These are phyloP conservation scores for Phialophora tarda DNA, from an alignment of 2,329 filamentous ascomycete genomes.

Conservation along the genomic window DNA sequence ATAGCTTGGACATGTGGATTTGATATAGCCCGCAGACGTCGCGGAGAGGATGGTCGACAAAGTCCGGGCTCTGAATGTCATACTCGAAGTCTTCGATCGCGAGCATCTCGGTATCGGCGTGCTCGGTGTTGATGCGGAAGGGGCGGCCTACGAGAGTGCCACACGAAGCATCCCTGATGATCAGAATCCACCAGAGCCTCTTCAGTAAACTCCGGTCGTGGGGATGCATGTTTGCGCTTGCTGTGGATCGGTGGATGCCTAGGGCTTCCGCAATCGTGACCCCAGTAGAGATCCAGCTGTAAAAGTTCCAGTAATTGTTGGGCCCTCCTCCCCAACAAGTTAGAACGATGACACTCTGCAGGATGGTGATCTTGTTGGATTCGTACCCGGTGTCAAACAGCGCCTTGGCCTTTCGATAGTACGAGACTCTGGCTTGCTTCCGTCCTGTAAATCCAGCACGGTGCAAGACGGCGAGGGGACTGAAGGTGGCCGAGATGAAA, in stretches of 20 bases:
- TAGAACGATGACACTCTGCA: slow-evolving; percentile 21
- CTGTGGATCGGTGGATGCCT: slow-evolving; percentile 24
- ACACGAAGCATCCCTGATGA: slow-evolving; percentile 21
- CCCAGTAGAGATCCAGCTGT: slow-evolving; percentile 22
- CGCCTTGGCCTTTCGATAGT: slow-evolving; percentile 20
- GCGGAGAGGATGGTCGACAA: slow-evolving; percentile 20
- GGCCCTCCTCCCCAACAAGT: slow-evolving; percentile 23
- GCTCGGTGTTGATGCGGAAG: slow-evolving; percentile 21
- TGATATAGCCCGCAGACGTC: slow-evolving; percentile 16
- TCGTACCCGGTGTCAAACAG: slow-evolving; percentile 24
- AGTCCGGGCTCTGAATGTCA: slow-evolving; percentile 19
- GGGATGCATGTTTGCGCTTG: slow-evolving; percentile 16
- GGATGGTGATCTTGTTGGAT: slow-evolving; percentile 22
- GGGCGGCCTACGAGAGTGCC: slow-evolving; percentile 21
- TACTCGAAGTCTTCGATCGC: slow-evolving; percentile 23
- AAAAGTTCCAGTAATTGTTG: slow-evolving; percentile 24
- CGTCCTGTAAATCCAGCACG: slow-evolving; percentile 21
- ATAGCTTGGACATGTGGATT: slow-evolving; percentile 23
- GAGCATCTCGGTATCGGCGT: slow-evolving; percentile 22
- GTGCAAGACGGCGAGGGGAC: slow-evolving; percentile 19
- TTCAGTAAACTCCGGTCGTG: slow-evolving; percentile 22
- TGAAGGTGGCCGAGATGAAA: slow-evolving; percentile 20
- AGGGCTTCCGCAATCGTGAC: slow-evolving; percentile 25
- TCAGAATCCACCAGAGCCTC: slow-evolving; percentile 24
- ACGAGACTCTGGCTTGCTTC: slow-evolving; percentile 19